Base-by-base conservation (phyloP, 2,329 filamentous ascomycete genomes). In the Beauveria rudraprayagi region DNA sequence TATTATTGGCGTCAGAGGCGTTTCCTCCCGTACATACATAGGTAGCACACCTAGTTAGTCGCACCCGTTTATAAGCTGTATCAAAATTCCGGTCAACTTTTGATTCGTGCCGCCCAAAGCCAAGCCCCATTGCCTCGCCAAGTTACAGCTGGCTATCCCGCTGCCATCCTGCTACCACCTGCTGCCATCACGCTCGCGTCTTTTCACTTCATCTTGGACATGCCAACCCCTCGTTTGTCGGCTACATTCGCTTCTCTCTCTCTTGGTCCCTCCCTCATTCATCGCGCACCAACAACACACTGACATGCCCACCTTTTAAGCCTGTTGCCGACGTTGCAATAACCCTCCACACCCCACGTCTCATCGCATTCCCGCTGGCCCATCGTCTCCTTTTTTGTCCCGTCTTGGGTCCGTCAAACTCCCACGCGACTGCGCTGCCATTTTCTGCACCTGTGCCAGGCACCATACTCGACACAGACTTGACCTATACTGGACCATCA, bases 251-350 rank as follows among this genome's bases (percentile, higher is more conserved):
- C 43, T 57, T 56, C 43, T 24, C 14, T 47, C 14, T 47, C 37
- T 22, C 55, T 11, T 19, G 44, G 44, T 58, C 55, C 44, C 46
- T 58, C 55, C 44, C 46, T 50, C 46, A n/a, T 50, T 58, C 44
- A 16, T 50, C 28, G 44, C 17, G 16, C 19, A n/a, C 22, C 51
- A 7, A 54, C 19, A 11, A 30, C 41, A 47, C 24, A 28, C 16
- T 46, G 41, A 79, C 64, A 89, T 86, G 63, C 94, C 90, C 7
- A 87, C 84, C 66, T 93, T 52, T 52, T 59, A 59, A 59, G 56
- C 56, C 50, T 17, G 44, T 41, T 41, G 46, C 19, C 44, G 37
- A 59, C 56, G 56, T 52, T 52, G 56, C 56, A 51, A 58, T 30
- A 51, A 22, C 22, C 56, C 47, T 59, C 46, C 56, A 44, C 47